phyloP scores from a whole-genome alignment of 1,139 yeast species.

The Geotrichum klebahnii region DNA sequence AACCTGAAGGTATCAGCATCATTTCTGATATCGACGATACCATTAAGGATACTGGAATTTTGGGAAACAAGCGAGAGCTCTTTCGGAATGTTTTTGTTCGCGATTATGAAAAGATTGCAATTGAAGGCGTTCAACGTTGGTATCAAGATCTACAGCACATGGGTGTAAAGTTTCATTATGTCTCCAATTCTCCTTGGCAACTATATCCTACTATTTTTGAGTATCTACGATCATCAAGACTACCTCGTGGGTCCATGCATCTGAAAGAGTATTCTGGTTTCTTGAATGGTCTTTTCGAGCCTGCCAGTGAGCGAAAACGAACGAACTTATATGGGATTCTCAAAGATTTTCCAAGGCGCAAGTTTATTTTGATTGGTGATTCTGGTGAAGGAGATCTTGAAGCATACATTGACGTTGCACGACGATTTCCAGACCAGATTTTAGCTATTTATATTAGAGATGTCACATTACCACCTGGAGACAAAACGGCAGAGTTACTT shows the following conservation, averaged over 20 bases:
- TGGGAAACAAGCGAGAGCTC: constrained; percentile 79
- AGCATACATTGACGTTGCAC: constrained; percentile 74
- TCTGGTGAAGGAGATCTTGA: constrained; percentile 94
- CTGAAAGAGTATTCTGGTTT: constrained; percentile 82
- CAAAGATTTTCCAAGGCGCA: constrained; percentile 69
- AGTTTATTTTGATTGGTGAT: constrained; percentile 84
- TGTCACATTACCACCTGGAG: constrained; percentile 49
- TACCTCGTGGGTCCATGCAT: constrained; percentile 78
- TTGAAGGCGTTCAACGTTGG: constrained; percentile 74
- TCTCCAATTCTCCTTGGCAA: constrained; percentile 94
- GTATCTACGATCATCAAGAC: constrained; percentile 51
- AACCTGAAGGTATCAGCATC: constrained; percentile 57
- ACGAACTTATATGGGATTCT: constrained; percentile 61
- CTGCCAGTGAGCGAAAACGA: constrained; percentile 76
- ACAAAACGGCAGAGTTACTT: constrained; percentile 19
- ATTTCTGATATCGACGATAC: constrained; percentile 96
- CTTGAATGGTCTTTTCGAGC: constrained; percentile 76
- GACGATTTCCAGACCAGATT: constrained; percentile 56
- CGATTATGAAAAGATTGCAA: constrained; percentile 59
- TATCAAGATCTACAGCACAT: constrained; percentile 44
- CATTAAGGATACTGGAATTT: constrained; percentile 80
- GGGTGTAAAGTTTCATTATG: constrained; percentile 73
- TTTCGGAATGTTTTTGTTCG: constrained; percentile 71
- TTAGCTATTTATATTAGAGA: constrained; percentile 77
- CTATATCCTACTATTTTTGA: constrained; percentile 60